Percentiles rank a stretch among this genome's conserved stretches.
These are phyloP conservation scores for Diplodia scrobiculata DNA, from an alignment of 2,329 filamentous ascomycete species.

Conservation along the genomic window DNA sequence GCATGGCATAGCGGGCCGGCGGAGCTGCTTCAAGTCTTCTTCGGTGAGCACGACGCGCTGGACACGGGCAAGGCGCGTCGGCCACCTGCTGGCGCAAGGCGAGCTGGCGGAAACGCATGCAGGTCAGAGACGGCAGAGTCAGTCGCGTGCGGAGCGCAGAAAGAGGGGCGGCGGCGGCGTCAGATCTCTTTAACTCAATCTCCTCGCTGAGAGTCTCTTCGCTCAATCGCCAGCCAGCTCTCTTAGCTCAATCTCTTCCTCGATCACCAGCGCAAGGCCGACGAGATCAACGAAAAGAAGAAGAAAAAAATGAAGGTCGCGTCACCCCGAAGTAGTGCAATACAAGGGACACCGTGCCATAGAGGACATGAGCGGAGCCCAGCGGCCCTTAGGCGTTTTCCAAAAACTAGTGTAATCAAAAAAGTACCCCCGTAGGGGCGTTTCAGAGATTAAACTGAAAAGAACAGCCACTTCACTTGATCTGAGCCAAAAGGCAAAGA, in stretches of 20 bases:
- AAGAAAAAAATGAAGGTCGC: not conserved
- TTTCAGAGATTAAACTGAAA: not conserved
- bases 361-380: not conserved
- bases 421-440: not conserved
- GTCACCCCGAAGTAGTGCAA: not conserved
- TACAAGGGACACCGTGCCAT: not conserved
- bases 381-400: not conserved
- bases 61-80: too few species aligned
- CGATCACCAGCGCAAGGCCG: not conserved
- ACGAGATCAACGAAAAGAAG: not conserved
- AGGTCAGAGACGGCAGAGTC: too few species aligned
- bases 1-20: too few species aligned
- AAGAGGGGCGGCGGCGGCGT: too few species aligned
- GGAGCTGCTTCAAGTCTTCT: too few species aligned
- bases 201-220: not conserved
- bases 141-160: too few species aligned
- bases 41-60: too few species aligned
- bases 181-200: not conserved
- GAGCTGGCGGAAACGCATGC: too few species aligned
- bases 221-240: not conserved
- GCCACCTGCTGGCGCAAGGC: too few species aligned
- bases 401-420: not conserved
- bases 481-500: conserved; percentile 12
- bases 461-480: not conserved
- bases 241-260: not conserved